Evolutionary conservation across 2,329 filamentous ascomycete genomes (phyloP), one percentile per base, ranked within the genome.

Genomic region (Ophiobolus disseminans): DNA sequence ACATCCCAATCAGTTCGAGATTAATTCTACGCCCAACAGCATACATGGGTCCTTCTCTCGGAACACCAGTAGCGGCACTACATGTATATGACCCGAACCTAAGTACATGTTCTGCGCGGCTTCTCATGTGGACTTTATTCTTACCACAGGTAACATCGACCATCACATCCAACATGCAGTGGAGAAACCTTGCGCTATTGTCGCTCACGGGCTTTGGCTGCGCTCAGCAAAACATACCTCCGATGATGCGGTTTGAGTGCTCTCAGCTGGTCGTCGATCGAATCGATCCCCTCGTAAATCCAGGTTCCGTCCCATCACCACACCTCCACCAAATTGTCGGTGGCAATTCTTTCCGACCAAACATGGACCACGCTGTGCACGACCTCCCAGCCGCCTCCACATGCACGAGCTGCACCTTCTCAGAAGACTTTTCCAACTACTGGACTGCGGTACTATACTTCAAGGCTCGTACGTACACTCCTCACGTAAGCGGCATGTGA

Each of bases 221-320:
- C 17, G 8, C 40, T 5, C 40, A 34, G 7, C 11, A 19, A 17
- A 35, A 34, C 6, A 45, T 45, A 8, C 42, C 42, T 9, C 47
- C 51, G 8, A 54, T 55, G 48, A 38, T 58, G 17, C 63, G 63
- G 26, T 66, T 66, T 41, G 54, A 63, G 49, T 66, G 60, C 48
- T 58, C 60, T 4, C 62, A 66, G 28, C 62, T 66, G 6, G 62
- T 66, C 2, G 43, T 60, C 19, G 60, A 66, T 37, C 55, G 63
- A 5, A 40, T 65, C 9, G 63, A 66, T 40, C 63, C 63, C 5
- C 53, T 66, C 10, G 63, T 66, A 20, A 55, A 42, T 9, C 61
- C 63, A 8, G 58, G 56, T 6, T 22, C 51, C 3, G 40, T 56
- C 5, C 61, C 63, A 8, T 66, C 63, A 7, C 57, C 63, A 1